These are phyloP conservation scores for Aspergillus sp. DNA, from an alignment of 2,329 filamentous ascomycete genomes.

Conservation along the genomic window DNA sequence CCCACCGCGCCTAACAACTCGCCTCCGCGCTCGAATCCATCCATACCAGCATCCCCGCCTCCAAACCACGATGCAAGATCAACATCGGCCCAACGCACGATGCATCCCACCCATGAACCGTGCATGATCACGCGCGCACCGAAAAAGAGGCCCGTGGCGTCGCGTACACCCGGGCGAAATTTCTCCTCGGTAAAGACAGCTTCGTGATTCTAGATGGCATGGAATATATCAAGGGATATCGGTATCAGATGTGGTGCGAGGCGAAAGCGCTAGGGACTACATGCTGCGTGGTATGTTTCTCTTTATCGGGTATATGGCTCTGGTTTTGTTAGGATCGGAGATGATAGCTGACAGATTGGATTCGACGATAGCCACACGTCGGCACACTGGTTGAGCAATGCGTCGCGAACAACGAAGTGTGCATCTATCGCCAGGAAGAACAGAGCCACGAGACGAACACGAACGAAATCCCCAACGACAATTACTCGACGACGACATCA, in stretches of 20 bases:
- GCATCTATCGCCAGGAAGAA: slow-evolving; percentile 24
- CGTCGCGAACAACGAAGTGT: slow-evolving; percentile 52
- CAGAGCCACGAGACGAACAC: not conserved
- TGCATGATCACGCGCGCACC: slow-evolving; percentile 57
- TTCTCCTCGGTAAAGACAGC: slow-evolving; percentile 55
- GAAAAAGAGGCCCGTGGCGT: slow-evolving; percentile 66
- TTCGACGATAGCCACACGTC: slow-evolving; percentile 50
- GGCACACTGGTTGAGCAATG: slow-evolving; percentile 58
- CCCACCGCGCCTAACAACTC: slow-evolving; percentile 60
- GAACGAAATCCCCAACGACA: no score
- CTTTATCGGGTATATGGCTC: not conserved
- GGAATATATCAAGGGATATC: slow-evolving; percentile 69
- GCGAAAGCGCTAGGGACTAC: slow-evolving; percentile 63
- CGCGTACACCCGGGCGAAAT: slow-evolving; percentile 61
- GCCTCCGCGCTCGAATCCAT: slow-evolving; percentile 49
- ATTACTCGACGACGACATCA: no score
- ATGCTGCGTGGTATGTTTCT: slow-evolving; percentile 57
- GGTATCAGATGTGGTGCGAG: slow-evolving; percentile 68
- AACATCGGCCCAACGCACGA: slow-evolving; percentile 42
- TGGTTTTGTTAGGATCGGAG: not conserved
- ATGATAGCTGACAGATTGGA: not conserved
- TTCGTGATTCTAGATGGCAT: slow-evolving; percentile 63
- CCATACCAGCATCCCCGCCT: slow-evolving; percentile 42
- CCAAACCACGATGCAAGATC: slow-evolving; percentile 47
- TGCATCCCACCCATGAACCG: slow-evolving; percentile 46